Percentiles rank a stretch among this genome's conserved stretches.
phyloP scores from a whole-genome alignment of 805 yeast genomes.

The Metschnikowia kofuensis region DNA sequence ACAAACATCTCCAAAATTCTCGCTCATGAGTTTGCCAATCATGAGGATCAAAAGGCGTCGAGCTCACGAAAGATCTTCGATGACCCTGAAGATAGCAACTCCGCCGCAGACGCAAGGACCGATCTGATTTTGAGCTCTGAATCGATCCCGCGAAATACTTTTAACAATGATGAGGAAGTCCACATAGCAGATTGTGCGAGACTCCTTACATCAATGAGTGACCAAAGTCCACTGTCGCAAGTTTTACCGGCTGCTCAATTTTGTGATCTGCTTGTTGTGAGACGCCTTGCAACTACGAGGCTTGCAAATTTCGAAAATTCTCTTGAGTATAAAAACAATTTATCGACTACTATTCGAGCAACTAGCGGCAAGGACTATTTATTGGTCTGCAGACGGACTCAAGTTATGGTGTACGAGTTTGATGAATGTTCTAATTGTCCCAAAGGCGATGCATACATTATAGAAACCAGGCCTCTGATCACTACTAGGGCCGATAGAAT shows the following conservation, averaged over 20 bases:
- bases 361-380: conserved; percentile 19
- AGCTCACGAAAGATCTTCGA: no score
- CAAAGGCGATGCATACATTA: conserved; percentile 23
- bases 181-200: background rate
- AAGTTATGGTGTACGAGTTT: conserved; percentile 32
- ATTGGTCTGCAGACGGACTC: conserved; percentile 35
- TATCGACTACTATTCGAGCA: conserved; percentile 24
- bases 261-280: conserved; percentile 29
- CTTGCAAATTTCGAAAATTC: conserved; percentile 24
- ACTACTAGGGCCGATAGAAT: conserved; percentile 41
- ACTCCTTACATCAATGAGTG: background rate
- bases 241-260: conserved; percentile 22
- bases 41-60: no score
- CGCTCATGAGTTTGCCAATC: no score
- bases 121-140: no score
- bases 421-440: conserved; percentile 29
- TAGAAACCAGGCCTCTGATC: conserved; percentile 41
- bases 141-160: background rate
- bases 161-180: background rate
- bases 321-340: conserved; percentile 42
- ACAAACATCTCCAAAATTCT: no score
- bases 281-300: conserved; percentile 20
- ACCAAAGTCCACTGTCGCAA: background rate
- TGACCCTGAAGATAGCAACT: no score
- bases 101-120: no score